A percentile compares a stretch with the other conserved stretches of the same genome.
Conservation (phyloP, 257 asterid genomes). For the Solanum clarkiae region DNA sequence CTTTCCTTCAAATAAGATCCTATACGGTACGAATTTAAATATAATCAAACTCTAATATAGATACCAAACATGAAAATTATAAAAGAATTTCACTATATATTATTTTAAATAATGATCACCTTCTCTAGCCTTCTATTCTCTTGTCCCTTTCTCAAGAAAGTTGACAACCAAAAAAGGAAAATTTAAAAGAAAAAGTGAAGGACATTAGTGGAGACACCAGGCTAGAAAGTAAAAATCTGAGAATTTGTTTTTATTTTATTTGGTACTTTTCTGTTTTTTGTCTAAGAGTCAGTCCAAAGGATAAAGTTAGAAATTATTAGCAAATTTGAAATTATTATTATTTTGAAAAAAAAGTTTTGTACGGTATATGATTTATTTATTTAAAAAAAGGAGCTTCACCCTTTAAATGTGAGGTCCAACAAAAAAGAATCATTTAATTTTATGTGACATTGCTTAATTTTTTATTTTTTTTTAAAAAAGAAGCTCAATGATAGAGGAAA, state of each 20-base stretch:
- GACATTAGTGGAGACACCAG: slow-evolving; percentile 8
- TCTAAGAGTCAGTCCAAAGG: neutral
- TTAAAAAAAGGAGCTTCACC: neutral
- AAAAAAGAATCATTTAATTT: neutral
- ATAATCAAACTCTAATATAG: too few relatives aligned
- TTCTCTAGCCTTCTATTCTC: neutral
- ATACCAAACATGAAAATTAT: too few relatives aligned
- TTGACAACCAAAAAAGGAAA: neutral
- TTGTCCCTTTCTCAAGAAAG: slow-evolving; percentile 4
- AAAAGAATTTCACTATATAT: neutral
- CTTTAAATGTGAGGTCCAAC: neutral
- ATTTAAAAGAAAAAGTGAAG: neutral
- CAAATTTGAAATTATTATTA: neutral
- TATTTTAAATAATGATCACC: neutral
- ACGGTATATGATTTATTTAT: neutral
- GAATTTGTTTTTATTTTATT: neutral
- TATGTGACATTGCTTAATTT: neutral
- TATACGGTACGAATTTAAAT: too few relatives aligned
- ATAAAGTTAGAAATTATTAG: neutral
- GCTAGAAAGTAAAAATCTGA: neutral
- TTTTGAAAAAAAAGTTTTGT: neutral
- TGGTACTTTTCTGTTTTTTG: neutral
- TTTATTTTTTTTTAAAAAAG: too few relatives aligned
- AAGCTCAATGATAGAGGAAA: neutral
- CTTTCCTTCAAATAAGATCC: too few relatives aligned